Percentiles rank a stretch among this genome's conserved stretches.
phyloP scores from a whole-genome alignment of 2,329 filamentous ascomycete species.

The Drechslerella stenobrocha region DNA sequence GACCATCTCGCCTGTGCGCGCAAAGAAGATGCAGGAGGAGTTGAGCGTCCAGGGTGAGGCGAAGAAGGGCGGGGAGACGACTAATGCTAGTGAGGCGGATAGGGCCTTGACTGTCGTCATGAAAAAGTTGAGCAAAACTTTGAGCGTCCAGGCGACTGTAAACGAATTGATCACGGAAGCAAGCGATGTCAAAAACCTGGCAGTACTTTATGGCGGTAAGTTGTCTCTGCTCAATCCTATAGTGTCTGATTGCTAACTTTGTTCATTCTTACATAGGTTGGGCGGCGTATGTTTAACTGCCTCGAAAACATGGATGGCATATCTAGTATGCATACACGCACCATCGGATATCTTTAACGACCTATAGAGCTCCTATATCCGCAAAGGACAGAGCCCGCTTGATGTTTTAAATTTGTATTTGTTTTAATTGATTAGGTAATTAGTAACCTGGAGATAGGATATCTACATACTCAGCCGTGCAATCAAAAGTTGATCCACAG shows the following conservation, averaged over 20 bases:
- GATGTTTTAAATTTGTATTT: too few relatives aligned
- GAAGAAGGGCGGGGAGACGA: slow-evolving; percentile 56
- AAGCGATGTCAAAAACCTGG: slow-evolving; percentile 87
- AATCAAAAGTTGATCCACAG: too few relatives aligned
- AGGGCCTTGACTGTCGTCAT: slow-evolving; percentile 87
- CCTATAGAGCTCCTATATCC: too few relatives aligned
- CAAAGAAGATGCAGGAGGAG: slow-evolving; percentile 68
- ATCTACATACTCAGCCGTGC: too few relatives aligned
- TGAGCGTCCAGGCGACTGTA: slow-evolving; percentile 92
- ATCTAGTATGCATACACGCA: too few relatives aligned
- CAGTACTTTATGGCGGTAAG: slow-evolving; percentile 80
- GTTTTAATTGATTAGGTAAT: too few relatives aligned
- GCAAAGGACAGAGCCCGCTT: too few relatives aligned
- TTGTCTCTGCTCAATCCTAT: slow-evolving; percentile 25
- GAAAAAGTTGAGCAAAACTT: slow-evolving; percentile 91
- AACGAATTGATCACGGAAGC: slow-evolving; percentile 97
- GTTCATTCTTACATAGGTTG: slow-evolving; percentile 55
- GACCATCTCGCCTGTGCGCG: slow-evolving; percentile 63
- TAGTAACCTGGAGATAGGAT: background rate
- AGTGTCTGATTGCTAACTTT: slow-evolving; percentile 3
- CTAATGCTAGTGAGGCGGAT: slow-evolving; percentile 70
- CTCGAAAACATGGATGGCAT: too few relatives aligned
- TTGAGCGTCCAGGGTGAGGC: slow-evolving; percentile 51
- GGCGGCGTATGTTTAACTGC: slow-evolving; percentile 57
- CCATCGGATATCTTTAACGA: too few relatives aligned